These are phyloP conservation scores for Gynandropsis gynandra DNA, from an alignment of 345 rosid genomes.

Conservation along the genomic window DNA sequence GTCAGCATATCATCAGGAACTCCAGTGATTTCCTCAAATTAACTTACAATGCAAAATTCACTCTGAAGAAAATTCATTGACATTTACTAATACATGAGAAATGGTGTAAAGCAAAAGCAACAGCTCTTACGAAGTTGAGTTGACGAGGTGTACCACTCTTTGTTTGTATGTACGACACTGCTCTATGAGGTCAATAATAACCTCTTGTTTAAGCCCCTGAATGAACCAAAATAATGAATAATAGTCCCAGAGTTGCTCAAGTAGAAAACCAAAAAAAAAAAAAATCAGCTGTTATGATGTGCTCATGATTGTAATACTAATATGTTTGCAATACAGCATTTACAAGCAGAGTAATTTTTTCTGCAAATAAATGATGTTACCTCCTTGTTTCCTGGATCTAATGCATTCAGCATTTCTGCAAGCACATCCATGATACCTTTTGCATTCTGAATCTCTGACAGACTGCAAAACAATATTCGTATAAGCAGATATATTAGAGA, in stretches of 20 bases:
- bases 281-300: too few relatives aligned
- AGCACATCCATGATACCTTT: conserved; percentile 97
- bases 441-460: conserved; percentile 97
- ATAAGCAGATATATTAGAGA: conserved; percentile 16
- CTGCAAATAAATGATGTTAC: conserved; percentile 32
- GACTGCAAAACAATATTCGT: conserved; percentile 42
- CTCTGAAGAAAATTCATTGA: conserved; percentile 1
- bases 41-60: conserved; percentile 4
- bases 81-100: conserved; percentile 7
- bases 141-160: conserved; percentile 96
- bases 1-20: not conserved
- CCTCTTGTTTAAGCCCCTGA: conserved; percentile 95
- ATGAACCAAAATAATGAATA: conserved; percentile 18
- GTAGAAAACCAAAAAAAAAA: conserved; percentile 11
- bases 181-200: conserved; percentile 90
- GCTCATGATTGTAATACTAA: not conserved
- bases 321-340: conserved; percentile 13
- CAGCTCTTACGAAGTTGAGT: conserved; percentile 83
- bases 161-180: conserved; percentile 96
- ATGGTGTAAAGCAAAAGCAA: conserved; percentile 17
- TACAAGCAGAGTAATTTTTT: conserved; percentile 14
- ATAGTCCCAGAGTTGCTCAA: conserved; percentile 4
- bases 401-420: conserved; percentile 93
- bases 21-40: not conserved
- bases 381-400: conserved; percentile 87